Evolutionary conservation across 1,139 yeast species (phyloP), one percentile per base, ranked within the genome.

Genomic region (Kluyveromyces marxianus): DNA sequence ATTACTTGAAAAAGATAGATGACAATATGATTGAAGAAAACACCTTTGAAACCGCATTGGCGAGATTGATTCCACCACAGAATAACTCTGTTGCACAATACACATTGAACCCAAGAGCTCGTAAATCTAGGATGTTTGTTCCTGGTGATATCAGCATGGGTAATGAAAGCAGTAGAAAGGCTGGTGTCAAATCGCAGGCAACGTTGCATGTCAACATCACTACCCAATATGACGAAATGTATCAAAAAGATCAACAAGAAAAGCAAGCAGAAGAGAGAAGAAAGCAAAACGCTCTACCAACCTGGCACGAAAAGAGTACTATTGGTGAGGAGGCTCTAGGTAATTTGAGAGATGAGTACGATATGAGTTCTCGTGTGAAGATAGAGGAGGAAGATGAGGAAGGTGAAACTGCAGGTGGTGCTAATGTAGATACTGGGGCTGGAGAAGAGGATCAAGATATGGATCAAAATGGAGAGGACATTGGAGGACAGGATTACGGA

Each of bases 271-370:
- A 81, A 72, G 79, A 81, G 75, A 86, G 83, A 63, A 77, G 90
- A 62, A 85, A 86, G 61, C 96, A 90, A 65, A 92, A 94, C 63
- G 97, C 96, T 2, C 73, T 92, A 55, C 98, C 99, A 7, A 82
- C 95, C 26, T 92, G 99, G 99, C 96, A 92, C 63, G 77, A 84
- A 54, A 83, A 83, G 55, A 81, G 94, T 58, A 89, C 98, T 0
- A 94, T 92, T 52, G 96, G 95, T 38, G 70, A 76, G 52, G 54
- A 64, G 8, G 70, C 72, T 2, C 63, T 77, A 52, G 86, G 83
- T 42, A 75, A 71, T 54, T 56, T 77, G 52, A 80, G 76, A 50
- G 72, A 68, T 28, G 78, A 71, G 31, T 73, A 40, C n/a, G 43
- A 40, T n/a, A 14, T 28, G 29, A 21, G 14, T 21, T 7, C 34